Percentiles rank a stretch among this genome's conserved stretches.
phyloP scores from a whole-genome alignment of 805 yeast genomes.

The Kodamaea kakaduensis region DNA sequence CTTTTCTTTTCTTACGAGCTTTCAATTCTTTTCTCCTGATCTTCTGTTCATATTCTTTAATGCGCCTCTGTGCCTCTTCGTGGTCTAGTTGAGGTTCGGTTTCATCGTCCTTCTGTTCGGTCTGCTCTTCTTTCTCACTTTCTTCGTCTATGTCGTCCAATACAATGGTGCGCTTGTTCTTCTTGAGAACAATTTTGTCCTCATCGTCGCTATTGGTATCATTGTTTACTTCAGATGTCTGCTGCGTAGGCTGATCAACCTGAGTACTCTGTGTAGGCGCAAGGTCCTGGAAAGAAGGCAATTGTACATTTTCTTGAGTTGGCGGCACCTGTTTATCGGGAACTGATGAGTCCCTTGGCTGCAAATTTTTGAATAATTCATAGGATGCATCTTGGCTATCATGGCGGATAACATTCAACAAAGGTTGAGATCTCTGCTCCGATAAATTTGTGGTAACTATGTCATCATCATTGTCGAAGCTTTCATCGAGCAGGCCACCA shows the following conservation, averaged over 20 bases:
- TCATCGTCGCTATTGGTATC: slow-evolving; percentile 22
- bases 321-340: slow-evolving; percentile 9
- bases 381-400: slow-evolving; percentile 8
- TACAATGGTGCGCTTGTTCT: background rate
- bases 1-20: slow-evolving; percentile 37
- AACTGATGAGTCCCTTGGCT: slow-evolving; percentile 17
- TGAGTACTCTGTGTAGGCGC: slow-evolving; percentile 5
- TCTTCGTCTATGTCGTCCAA: slow-evolving; percentile 10
- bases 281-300: slow-evolving; percentile 24
- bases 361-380: slow-evolving; percentile 27
- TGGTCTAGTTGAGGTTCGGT: too few relatives aligned
- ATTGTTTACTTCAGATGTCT: background rate
- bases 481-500: slow-evolving; percentile 16
- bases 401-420: slow-evolving; percentile 1
- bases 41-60: slow-evolving; percentile 37
- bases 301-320: slow-evolving; percentile 10
- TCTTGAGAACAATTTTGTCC: slow-evolving; percentile 6
- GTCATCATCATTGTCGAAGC: slow-evolving; percentile 10
- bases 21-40: slow-evolving; percentile 33
- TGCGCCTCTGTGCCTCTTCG: slow-evolving; percentile 24
- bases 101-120: slow-evolving; percentile 18
- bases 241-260: slow-evolving; percentile 2
- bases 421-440: slow-evolving; percentile 5
- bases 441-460: slow-evolving; percentile 15
- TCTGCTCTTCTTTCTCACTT: slow-evolving; percentile 16